A percentile compares a stretch with the other conserved stretches of the same genome.
Evolutionary conservation across 106 monocot species (phyloP).

Genomic region (Phalaenopsis equestris): DNA sequence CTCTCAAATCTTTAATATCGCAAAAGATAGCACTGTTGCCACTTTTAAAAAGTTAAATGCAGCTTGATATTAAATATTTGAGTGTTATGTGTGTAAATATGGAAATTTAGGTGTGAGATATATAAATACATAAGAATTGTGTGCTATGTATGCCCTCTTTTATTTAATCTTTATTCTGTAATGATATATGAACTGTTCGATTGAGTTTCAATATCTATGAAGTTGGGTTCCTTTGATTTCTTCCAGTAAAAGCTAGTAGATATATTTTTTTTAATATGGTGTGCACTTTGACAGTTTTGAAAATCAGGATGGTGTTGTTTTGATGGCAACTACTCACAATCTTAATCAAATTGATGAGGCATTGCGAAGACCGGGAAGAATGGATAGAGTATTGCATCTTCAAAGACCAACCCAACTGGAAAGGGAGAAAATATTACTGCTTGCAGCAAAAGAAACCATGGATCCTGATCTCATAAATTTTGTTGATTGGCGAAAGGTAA

Average conservation of each 20-base stretch:
- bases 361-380: slow-evolving; percentile 74
- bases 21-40: no score
- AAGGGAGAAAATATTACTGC: slow-evolving; percentile 75
- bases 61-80: no score
- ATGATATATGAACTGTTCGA: background rate
- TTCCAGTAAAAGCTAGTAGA: background rate
- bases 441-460: slow-evolving; percentile 76
- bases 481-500: slow-evolving; percentile 82
- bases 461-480: slow-evolving; percentile 56
- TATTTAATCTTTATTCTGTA: background rate
- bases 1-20: no score
- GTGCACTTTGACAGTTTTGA: slow-evolving; percentile 54
- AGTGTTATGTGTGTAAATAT: no score
- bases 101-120: no score
- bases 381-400: slow-evolving; percentile 88
- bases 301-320: slow-evolving; percentile 83
- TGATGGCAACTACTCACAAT: slow-evolving; percentile 78
- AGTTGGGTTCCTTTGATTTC: background rate
- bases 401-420: slow-evolving; percentile 80
- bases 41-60: no score
- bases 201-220: background rate
- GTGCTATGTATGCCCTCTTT: no score
- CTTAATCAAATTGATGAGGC: slow-evolving; percentile 87
- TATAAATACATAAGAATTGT: no score
- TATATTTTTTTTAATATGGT: background rate